A percentile compares a stretch with the other conserved stretches of the same genome.
These are phyloP conservation scores for Thelephora terrestris DNA, from an alignment of 1,284 basidiomycete species.

Conservation along the genomic window DNA sequence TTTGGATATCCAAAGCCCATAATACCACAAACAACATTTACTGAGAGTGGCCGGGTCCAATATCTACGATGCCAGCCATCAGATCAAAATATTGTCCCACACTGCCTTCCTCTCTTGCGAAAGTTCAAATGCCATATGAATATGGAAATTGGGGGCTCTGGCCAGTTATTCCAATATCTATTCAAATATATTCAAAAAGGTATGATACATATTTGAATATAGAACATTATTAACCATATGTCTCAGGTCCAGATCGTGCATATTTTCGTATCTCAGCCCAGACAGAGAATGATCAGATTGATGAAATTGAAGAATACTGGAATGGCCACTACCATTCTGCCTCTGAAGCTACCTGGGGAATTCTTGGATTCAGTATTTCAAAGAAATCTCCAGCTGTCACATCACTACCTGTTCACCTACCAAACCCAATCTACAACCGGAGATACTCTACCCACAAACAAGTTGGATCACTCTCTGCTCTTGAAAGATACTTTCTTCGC, in stretches of 20 bases:
- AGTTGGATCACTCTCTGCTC: slow-evolving; percentile 10
- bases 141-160: no score
- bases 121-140: slow-evolving; percentile 23
- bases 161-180: no score
- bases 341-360: slow-evolving; percentile 26
- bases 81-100: slow-evolving; percentile 23
- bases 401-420: slow-evolving; percentile 23
- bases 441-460: slow-evolving; percentile 12
- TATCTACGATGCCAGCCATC: slow-evolving; percentile 15
- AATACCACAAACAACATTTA: slow-evolving; percentile 13
- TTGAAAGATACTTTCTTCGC: slow-evolving; percentile 22
- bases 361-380: slow-evolving; percentile 23
- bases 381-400: slow-evolving; percentile 24
- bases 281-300: slow-evolving; percentile 5
- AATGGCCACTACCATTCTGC: slow-evolving; percentile 24
- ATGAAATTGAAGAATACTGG: slow-evolving; percentile 27
- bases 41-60: slow-evolving; percentile 16
- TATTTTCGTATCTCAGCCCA: slow-evolving; percentile 2
- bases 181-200: no score
- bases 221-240: slow-evolving; percentile 26
- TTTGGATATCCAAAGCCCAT: slow-evolving; percentile 22
- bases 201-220: slow-evolving; percentile 26
- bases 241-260: slow-evolving; percentile 15
- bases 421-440: slow-evolving; percentile 5
- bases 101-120: slow-evolving; percentile 20